Percentiles rank a stretch among this genome's conserved stretches.
phyloP scores from a whole-genome alignment of 2,329 filamentous ascomycete genomes.

The Aspergillus neoniger region DNA sequence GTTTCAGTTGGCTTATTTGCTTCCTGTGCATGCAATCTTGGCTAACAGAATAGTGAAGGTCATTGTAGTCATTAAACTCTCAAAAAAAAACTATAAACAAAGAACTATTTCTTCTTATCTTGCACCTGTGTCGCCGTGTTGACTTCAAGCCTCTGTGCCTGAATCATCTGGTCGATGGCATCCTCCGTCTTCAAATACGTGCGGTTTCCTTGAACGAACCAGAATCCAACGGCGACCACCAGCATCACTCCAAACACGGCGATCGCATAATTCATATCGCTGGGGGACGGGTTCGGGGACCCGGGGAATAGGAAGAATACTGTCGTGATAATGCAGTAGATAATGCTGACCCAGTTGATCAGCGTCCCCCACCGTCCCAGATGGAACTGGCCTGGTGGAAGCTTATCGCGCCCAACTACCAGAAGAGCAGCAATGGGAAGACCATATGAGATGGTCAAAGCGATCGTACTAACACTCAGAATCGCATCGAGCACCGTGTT shows the following conservation, averaged over 20 bases:
- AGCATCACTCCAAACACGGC: slow-evolving; percentile 60
- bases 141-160: slow-evolving; percentile 26
- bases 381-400: slow-evolving; percentile 50
- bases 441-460: slow-evolving; percentile 55
- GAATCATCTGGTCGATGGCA: slow-evolving; percentile 29
- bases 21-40: not conserved
- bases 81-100: not conserved
- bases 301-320: slow-evolving; percentile 60
- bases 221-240: slow-evolving; percentile 53
- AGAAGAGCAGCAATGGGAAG: slow-evolving; percentile 55
- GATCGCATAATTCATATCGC: slow-evolving; percentile 61
- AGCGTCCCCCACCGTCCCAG: slow-evolving; percentile 48
- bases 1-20: too few relatives aligned
- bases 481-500: slow-evolving; percentile 57
- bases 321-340: slow-evolving; percentile 56
- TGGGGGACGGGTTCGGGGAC: slow-evolving; percentile 45
- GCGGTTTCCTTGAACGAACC: slow-evolving; percentile 50
- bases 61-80: not conserved
- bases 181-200: slow-evolving; percentile 39
- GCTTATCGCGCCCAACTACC: slow-evolving; percentile 54
- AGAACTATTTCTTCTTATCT: not conserved
- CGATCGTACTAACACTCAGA: slow-evolving; percentile 59
- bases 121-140: not conserved
- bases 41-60: not conserved
- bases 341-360: slow-evolving; percentile 53